Percentiles rank a stretch among this genome's conserved stretches.
Evolutionary conservation across 345 rosid genomes (phyloP).

Genomic region (Populus ilicifolia): DNA sequence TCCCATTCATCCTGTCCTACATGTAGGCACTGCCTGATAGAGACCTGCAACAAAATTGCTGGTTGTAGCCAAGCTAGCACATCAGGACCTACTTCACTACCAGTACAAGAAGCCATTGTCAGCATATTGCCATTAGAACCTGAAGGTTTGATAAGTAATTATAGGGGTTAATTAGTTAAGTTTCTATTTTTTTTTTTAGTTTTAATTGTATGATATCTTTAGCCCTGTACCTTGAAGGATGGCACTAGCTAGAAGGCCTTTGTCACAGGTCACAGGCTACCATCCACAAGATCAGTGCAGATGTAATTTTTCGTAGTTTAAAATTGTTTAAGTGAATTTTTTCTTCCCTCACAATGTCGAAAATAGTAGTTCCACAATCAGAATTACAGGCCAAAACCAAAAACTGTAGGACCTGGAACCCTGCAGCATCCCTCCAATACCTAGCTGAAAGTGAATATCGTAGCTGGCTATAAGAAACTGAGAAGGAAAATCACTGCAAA

Average conservation of each 20-base stretch:
- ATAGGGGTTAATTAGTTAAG: constrained; percentile 34
- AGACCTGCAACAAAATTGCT: constrained; percentile 73
- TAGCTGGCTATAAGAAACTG: background rate
- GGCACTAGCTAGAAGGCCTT: background rate
- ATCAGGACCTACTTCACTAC: constrained; percentile 29
- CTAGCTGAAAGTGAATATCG: background rate
- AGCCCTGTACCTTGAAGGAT: constrained; percentile 2
- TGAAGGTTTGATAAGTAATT: constrained; percentile 41
- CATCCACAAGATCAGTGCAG: constrained; percentile 8
- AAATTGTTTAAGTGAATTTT: background rate
- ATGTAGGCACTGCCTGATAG: constrained; percentile 66
- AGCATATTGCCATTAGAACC: constrained; percentile 52
- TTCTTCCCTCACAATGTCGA: too few relatives aligned
- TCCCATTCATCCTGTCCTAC: constrained; percentile 64
- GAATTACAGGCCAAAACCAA: background rate
- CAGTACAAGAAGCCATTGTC: constrained; percentile 33
- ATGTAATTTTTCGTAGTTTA: background rate
- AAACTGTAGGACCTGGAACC: background rate
- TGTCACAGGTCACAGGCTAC: constrained; percentile 13
- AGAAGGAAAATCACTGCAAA: background rate
- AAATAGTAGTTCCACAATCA: background rate
- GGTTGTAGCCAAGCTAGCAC: constrained; percentile 42
- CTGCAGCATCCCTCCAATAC: background rate
- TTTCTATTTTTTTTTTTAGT: background rate
- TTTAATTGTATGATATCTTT: constrained; percentile 18